These are phyloP conservation scores for Cynanchum wilfordii DNA, from an alignment of 257 asterid species.

Conservation along the genomic window DNA sequence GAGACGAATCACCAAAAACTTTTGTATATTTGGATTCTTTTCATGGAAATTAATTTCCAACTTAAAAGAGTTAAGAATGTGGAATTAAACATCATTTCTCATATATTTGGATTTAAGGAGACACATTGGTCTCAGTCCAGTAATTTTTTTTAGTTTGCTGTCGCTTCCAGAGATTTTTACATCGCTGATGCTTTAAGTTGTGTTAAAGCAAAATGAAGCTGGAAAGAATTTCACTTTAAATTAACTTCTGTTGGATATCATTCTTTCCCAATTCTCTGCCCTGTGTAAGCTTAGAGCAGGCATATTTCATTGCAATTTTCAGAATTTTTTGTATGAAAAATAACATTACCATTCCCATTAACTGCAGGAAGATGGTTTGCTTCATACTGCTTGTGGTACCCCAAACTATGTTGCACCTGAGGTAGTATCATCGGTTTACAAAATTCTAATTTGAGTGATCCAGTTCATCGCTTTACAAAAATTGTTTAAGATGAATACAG, in stretches of 20 bases:
- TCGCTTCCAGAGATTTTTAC: neutral
- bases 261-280: neutral
- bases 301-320: neutral
- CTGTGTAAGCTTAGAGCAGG: neutral
- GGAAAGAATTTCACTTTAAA: neutral
- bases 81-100: neutral
- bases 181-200: neutral
- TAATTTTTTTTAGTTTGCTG: neutral
- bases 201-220: neutral
- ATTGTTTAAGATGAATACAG: constrained; percentile 31
- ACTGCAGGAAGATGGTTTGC: constrained; percentile 66
- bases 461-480: neutral
- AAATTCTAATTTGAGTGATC: constrained; percentile 3
- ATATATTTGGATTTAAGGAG: neutral
- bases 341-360: constrained; percentile 17
- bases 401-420: constrained; percentile 91
- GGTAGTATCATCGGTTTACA: constrained; percentile 33
- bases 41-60: neutral
- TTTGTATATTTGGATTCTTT: no score
- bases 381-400: constrained; percentile 84
- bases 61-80: neutral
- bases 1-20: neutral
- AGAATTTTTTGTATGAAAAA: neutral
- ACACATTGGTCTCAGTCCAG: neutral
- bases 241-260: neutral